Conservation (phyloP, 495 filamentous ascomycete genomes). For the Thermothielavioides terrestris region DNA sequence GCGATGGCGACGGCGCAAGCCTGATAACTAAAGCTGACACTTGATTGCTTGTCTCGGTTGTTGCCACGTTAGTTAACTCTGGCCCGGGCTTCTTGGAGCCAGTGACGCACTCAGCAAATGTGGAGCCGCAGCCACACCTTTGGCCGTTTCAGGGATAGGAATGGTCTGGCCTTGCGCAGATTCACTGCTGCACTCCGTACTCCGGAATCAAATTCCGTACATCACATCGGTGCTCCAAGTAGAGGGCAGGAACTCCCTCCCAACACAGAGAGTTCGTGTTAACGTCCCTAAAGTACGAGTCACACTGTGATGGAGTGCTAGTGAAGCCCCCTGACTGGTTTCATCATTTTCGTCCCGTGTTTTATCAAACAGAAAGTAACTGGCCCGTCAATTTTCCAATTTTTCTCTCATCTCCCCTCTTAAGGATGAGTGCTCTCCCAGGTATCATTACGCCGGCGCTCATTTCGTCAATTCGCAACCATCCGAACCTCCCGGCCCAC, state of each 20-base stretch:
- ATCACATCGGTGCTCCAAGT: too few species aligned
- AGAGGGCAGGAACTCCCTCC: too few species aligned
- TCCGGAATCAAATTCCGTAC: too few species aligned
- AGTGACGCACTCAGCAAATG: slow-evolving; percentile 12
- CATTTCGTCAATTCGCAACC: slow-evolving; percentile 37
- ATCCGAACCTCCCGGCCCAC: slow-evolving; percentile 38
- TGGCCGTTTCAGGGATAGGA: background rate
- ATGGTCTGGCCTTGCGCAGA: too few species aligned
- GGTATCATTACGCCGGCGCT: slow-evolving; percentile 31
- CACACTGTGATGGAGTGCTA: too few species aligned
- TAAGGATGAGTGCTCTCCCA: slow-evolving; percentile 20
- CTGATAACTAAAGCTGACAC: background rate
- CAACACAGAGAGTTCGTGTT: too few species aligned
- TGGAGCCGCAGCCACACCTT: slow-evolving; percentile 10
- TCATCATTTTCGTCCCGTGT: too few species aligned
- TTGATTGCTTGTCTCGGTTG: slow-evolving; percentile 17
- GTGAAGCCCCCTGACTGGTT: too few species aligned
- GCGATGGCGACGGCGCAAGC: background rate
- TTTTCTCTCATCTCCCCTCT: background rate
- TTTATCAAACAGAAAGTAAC: background rate
- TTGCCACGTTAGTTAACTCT: slow-evolving; percentile 37
- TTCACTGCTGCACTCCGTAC: too few species aligned
- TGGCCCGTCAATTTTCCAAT: background rate
- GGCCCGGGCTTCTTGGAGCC: too few species aligned
- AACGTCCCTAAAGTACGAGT: too few species aligned